Evolutionary conservation across 257 asterid species (phyloP).

Genomic region (Mentha longifolia): DNA sequence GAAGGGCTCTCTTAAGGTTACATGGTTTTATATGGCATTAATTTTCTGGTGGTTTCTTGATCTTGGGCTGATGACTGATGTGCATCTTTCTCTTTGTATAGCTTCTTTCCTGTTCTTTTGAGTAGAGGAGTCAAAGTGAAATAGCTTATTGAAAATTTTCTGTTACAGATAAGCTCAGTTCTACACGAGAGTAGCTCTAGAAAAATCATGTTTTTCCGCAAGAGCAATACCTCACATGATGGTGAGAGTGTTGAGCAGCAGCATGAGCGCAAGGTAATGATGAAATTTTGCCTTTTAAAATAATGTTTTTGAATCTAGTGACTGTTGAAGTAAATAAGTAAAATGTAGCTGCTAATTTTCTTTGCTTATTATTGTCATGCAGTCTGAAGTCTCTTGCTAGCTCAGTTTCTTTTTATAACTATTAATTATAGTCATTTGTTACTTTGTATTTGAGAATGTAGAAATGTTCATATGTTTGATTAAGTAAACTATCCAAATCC

Average conservation of each 20-base stretch:
- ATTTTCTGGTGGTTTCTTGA: neutral
- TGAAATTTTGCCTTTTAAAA: neutral
- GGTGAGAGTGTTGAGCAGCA: slow-evolving; percentile 60
- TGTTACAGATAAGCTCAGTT: slow-evolving; percentile 28
- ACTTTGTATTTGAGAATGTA: slow-evolving; percentile 2
- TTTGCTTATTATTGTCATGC: neutral
- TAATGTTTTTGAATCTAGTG: neutral
- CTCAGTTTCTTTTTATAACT: too few species aligned
- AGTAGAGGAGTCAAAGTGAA: neutral
- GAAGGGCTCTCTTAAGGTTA: neutral
- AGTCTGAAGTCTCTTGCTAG: neutral
- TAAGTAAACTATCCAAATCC: neutral
- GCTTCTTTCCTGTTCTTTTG: slow-evolving; percentile 20
- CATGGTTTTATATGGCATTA: neutral
- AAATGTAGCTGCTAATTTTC: slow-evolving; percentile 9
- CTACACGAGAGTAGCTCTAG: slow-evolving; percentile 26
- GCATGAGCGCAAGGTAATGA: slow-evolving; percentile 66
- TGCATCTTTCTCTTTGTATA: neutral
- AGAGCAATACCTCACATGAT: slow-evolving; percentile 52
- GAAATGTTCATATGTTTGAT: neutral
- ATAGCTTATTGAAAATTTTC: neutral
- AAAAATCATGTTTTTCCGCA: slow-evolving; percentile 66
- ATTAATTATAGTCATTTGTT: too few species aligned
- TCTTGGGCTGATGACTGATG: slow-evolving; percentile 4
- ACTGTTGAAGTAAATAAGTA: slow-evolving; percentile 21